Base-by-base conservation (phyloP, 805 yeast genomes). In the Saccharomycopsis synnaedendra region DNA sequence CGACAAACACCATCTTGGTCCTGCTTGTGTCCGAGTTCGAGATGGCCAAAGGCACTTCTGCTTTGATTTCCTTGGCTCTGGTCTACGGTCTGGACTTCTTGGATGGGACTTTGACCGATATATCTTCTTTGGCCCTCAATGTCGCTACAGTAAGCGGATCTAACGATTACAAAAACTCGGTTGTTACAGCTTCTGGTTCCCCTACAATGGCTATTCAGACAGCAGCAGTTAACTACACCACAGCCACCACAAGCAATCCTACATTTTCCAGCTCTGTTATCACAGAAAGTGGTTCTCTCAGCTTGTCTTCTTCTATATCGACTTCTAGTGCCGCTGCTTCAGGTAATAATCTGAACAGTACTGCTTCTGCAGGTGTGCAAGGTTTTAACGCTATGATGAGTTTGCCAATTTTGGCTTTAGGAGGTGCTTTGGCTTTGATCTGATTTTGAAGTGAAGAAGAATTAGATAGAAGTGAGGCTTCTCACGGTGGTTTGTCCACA, bases 41-140 rank as follows among this genome's bases (percentile, higher is more conserved):
- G 27, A 38, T 34, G n/a, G 54, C 54, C 43, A 51, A 49, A 43
- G 54, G 54, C 11, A 51, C 54, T 7, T 46, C 54, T 6, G 54
- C 54, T 5, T 46, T 49, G 33, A 37, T 51, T 9, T 51, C 54
- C n/a, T 40, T 51, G n/a, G 54, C 54, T 27, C 46, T 50, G 5
- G 48, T 51, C 6, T 51, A 51, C 31, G 52, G 54, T 4, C 40
- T 42, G 30, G 50, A 51, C 27, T 48, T 51, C 36, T 41, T 51
- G 31, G 42, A 44, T 3, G 54, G 54, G 27, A 41, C 39, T 19
- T 43, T 49, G 40, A 51, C 52, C 5, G 50, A 51, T 39, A 49
- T 51, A 33, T 44, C 46, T 30, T 45, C 50, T 36, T 46, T 51
- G 37, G 54, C 54, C 1, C 35, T 19, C 8, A 39, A 32, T 3